Evolutionary conservation across 2,329 filamentous ascomycete genomes (phyloP).

Genomic region (Penicillium sp.): DNA sequence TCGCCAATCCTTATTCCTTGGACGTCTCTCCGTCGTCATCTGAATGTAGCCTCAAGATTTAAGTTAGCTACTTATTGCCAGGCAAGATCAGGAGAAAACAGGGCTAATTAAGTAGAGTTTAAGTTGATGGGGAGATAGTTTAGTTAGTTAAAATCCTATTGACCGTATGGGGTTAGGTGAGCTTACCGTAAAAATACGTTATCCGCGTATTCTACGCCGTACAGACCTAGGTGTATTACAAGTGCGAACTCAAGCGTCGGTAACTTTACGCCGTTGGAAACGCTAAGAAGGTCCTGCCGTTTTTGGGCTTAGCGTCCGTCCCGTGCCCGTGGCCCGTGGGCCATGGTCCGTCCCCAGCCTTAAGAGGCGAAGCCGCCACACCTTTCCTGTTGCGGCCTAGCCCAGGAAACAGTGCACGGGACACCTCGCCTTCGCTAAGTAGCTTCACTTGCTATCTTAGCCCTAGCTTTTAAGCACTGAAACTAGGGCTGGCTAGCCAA

Average conservation of each 20-base stretch:
- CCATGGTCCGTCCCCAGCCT: constrained; percentile 27
- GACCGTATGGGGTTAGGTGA: not conserved
- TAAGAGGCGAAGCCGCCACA: constrained; percentile 28
- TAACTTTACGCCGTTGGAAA: not conserved
- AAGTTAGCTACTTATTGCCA: not conserved
- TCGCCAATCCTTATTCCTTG: no score
- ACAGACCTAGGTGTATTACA: no score
- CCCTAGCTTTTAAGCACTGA: no score
- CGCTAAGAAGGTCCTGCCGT: not conserved
- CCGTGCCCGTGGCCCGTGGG: constrained; percentile 2
- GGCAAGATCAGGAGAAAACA: no score
- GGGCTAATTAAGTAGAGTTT: no score
- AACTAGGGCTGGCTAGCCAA: not conserved
- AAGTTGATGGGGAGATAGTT: not conserved
- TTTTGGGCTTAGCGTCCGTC: not conserved
- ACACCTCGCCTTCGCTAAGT: not conserved
- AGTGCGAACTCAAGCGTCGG: not conserved
- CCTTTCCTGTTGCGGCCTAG: not conserved
- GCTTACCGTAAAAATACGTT: not conserved
- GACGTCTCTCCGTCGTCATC: no score
- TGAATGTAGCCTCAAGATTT: no score
- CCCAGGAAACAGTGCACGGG: not conserved
- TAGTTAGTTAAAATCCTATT: no score
- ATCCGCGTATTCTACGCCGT: not conserved
- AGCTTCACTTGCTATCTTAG: no score